Conservation (phyloP, 805 yeast species). For the Starmera caribaea region DNA sequence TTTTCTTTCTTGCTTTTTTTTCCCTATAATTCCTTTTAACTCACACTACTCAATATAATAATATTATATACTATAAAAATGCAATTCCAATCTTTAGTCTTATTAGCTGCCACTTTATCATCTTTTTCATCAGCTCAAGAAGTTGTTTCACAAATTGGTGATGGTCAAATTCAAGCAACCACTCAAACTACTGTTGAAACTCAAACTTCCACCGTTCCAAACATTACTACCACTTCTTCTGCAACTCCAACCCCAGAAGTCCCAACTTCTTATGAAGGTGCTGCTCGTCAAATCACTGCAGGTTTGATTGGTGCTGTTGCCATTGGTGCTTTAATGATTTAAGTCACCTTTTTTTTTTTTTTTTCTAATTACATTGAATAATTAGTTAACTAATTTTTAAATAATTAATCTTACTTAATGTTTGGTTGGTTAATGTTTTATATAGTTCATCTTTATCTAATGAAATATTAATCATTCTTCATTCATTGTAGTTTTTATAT, state of each 20-base stretch:
- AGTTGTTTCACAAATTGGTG: slow-evolving; percentile 24
- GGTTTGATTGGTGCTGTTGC: slow-evolving; percentile 1
- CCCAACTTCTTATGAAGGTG: slow-evolving; percentile 14
- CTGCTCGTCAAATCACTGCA: background rate
- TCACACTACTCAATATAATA: no score
- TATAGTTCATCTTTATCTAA: no score
- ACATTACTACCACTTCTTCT: slow-evolving; percentile 36
- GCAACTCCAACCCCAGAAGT: slow-evolving; percentile 21
- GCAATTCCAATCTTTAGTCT: no score
- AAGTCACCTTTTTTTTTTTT: background rate
- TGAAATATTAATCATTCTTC: background rate
- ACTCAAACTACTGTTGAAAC: slow-evolving; percentile 19
- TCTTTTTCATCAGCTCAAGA: slow-evolving; percentile 18
- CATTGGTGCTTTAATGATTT: slow-evolving; percentile 8
- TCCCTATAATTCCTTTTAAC: no score
- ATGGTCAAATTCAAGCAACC: slow-evolving; percentile 1
- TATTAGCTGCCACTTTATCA: slow-evolving; percentile 21
- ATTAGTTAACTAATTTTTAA: background rate
- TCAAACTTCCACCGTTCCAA: slow-evolving; percentile 23
- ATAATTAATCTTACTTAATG: no score
- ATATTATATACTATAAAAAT: no score
- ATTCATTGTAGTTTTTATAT: background rate
- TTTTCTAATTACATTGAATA: background rate
- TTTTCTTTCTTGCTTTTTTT: no score
- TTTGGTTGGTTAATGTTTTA: no score